phyloP scores from a whole-genome alignment of 495 filamentous ascomycete genomes.

The Neurospora hispaniola region DNA sequence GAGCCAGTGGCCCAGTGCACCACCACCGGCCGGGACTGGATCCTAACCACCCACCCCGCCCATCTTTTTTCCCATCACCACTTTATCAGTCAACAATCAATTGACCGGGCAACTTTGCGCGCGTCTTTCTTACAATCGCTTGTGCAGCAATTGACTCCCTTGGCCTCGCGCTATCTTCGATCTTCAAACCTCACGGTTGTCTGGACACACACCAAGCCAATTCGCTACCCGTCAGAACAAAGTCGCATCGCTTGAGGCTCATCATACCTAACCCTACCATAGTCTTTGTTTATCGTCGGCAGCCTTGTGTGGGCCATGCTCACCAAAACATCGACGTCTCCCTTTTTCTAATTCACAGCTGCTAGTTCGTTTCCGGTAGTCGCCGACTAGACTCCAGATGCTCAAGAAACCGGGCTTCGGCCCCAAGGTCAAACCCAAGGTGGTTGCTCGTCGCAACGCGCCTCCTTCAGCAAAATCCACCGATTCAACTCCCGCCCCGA shows the following conservation, averaged over 20 bases:
- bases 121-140: too few species aligned
- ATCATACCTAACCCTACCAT: neutral
- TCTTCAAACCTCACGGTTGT: neutral
- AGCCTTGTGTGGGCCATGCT: neutral
- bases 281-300: neutral
- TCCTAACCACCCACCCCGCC: neutral
- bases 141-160: too few species aligned
- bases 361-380: neutral
- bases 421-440: conserved; percentile 23
- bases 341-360: neutral
- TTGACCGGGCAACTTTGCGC: neutral
- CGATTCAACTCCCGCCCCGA: neutral
- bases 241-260: neutral
- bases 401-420: conserved; percentile 36
- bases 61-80: neutral
- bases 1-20: neutral
- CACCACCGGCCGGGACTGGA: neutral
- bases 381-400: conserved; percentile 28
- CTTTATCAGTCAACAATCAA: neutral
- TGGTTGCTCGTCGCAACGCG: conserved; percentile 2
- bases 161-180: neutral
- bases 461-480: neutral
- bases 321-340: neutral
- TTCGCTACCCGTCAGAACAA: neutral
- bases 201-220: neutral